Conservation (phyloP, 1,284 basidiomycete species). For the Tilletia caries region DNA sequence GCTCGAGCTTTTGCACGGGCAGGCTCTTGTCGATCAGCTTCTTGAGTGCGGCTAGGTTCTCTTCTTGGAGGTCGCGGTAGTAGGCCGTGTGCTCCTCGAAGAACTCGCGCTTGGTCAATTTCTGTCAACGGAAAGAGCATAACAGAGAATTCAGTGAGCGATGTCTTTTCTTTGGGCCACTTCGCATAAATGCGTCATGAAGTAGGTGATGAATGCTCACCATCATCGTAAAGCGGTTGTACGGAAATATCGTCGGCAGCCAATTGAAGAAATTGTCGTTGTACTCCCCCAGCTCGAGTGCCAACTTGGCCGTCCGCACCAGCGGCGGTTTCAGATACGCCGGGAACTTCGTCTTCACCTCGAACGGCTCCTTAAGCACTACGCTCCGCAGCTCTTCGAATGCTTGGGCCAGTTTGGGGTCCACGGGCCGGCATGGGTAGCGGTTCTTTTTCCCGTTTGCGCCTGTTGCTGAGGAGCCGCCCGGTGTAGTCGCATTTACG, state of each 20-base stretch:
- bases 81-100: conserved; percentile 44
- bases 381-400: conserved; percentile 66
- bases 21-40: conserved; percentile 33
- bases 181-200: not conserved
- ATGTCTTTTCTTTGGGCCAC: too few relatives aligned
- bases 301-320: conserved; percentile 69
- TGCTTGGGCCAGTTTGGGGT: conserved; percentile 65
- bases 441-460: conserved; percentile 36
- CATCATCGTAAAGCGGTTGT: conserved; percentile 71
- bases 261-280: conserved; percentile 85
- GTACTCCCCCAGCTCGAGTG: conserved; percentile 78
- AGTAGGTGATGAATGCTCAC: conserved; percentile 6
- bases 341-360: conserved; percentile 78
- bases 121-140: conserved; percentile 23
- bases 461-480: not conserved
- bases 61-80: conserved; percentile 41
- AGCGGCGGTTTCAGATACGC: conserved; percentile 72
- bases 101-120: conserved; percentile 50
- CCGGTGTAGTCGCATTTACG: too few relatives aligned
- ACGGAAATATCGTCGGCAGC: conserved; percentile 82
- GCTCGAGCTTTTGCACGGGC: conserved; percentile 37
- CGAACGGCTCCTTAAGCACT: conserved; percentile 56
- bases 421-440: conserved; percentile 55
- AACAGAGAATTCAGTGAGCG: not conserved
- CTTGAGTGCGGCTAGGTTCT: conserved; percentile 37